Base-by-base conservation (phyloP, 805 yeast species). In the Dipodascus geniculatus region DNA sequence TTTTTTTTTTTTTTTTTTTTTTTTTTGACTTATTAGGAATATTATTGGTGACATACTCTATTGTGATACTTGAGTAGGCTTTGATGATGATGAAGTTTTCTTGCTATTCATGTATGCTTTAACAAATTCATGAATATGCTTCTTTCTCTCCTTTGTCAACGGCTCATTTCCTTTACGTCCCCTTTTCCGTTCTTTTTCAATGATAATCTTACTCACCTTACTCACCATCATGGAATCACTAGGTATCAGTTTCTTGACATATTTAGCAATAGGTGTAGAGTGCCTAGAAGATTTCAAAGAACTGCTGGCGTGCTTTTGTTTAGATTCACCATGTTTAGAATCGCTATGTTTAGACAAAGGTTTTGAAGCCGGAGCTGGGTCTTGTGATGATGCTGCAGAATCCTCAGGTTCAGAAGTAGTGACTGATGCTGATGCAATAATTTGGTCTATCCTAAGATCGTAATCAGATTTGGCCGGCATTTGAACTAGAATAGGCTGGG, bases 181-280 rank as follows among this genome's bases (percentile, higher is more conserved):
- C 2, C 60, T 56, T 55, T 75, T 76, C 54, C 76, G 50, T 65
- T 88, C 97, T 65, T 91, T 93, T 2, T 75, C 74, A 0, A 82
- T 79, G 48, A 93, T 71, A 0, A 73, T 68, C 57, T 81, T 77
- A 3, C 83, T 88, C 54, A 91, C 80, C 51, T 89, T 96, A 56
- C 80, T 78, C 1, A 96, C 17, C 44, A 38, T 38, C 4, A 38
- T 17, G 87, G 68, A 89, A 84, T 42, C 76, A 76, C 68, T 90
- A 91, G 51, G 87, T 63, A 54, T 80, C 75, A 2, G 85, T 95
- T 89, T 88, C 8, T 97, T 97, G 9, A 91, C 85, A 60, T 79
- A 73, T 16, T 74, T 68, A 1, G 96, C 97, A 64, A 91, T 80
- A 31, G 72, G 44, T 3, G 58, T 44, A 9, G 14, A 16, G 24